Conservation (phyloP, 345 rosid genomes). For the Brassica rapa region DNA sequence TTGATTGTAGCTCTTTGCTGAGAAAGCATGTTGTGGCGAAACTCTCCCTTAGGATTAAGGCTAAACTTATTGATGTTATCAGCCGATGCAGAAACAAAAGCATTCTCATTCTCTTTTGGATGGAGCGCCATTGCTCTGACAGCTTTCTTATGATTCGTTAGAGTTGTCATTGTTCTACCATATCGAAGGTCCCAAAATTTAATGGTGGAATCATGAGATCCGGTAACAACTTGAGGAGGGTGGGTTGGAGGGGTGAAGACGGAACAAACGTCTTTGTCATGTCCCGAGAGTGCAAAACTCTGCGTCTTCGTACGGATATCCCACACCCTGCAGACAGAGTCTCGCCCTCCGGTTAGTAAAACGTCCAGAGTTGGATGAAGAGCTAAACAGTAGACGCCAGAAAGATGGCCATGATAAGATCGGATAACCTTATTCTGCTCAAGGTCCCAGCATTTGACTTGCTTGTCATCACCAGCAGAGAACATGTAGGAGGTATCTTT, state of each 20-base stretch:
- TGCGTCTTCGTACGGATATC: no score
- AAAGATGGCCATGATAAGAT: no score
- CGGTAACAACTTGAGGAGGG: conserved; percentile 94
- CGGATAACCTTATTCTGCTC: conserved; percentile 96
- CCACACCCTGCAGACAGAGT: conserved; percentile 82
- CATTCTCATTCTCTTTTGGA: conserved; percentile 74
- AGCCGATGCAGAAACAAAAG: conserved; percentile 89
- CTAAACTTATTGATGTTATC: conserved; percentile 85
- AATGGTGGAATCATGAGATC: conserved; percentile 83
- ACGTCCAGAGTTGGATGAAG: conserved; percentile 88
- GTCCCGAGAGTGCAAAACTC: no score
- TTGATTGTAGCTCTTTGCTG: conserved; percentile 93
- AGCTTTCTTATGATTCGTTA: conserved; percentile 83
- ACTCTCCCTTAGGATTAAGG: conserved; percentile 79
- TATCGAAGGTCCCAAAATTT: conserved; percentile 94
- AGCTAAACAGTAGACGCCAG: no score
- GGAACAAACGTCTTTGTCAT: no score
- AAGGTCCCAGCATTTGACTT: conserved; percentile 98
- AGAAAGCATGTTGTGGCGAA: conserved; percentile 92
- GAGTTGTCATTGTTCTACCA: conserved; percentile 80
- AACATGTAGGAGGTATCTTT: conserved; percentile 96
- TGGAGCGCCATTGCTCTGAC: conserved; percentile 88
- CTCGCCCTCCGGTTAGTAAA: conserved; percentile 93
- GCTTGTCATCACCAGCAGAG: conserved; percentile 94
- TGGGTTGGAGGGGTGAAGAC: conserved; percentile 27